These are phyloP conservation scores for Nitzschia sp. DNA, from an alignment of 108 stramenopile genomes.

Conservation along the genomic window DNA sequence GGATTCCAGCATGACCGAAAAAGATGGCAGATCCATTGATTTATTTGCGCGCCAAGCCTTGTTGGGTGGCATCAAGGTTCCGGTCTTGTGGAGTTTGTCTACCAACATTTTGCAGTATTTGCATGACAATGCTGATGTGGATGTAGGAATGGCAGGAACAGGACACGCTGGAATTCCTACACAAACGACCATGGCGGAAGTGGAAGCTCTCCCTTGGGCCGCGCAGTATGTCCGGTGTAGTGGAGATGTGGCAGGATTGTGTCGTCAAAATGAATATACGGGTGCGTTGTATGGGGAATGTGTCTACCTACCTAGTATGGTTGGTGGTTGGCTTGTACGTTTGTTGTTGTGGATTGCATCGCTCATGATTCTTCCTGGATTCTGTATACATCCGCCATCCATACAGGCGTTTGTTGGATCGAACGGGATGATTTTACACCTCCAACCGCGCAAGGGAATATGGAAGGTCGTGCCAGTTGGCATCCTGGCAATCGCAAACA, in stretches of 20 bases:
- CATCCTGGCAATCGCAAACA: conserved; percentile 68
- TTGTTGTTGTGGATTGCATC: too few relatives aligned
- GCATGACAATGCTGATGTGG: conserved; percentile 50
- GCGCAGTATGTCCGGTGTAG: conserved; percentile 54
- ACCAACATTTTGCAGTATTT: conserved; percentile 22
- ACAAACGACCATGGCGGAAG: conserved; percentile 29
- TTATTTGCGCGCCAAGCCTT: conserved; percentile 64
- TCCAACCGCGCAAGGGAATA: conserved; percentile 31
- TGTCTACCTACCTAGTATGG: background rate
- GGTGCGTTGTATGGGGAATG: background rate
- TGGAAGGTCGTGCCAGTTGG: conserved; percentile 36
- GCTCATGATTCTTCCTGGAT: too few relatives aligned
- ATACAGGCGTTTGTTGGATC: conserved; percentile 64
- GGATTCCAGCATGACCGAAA: conserved; percentile 60
- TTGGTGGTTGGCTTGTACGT: background rate
- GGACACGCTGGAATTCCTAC: conserved; percentile 49
- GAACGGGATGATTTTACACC: conserved; percentile 50
- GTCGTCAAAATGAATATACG: conserved; percentile 38
- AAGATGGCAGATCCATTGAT: conserved; percentile 32
- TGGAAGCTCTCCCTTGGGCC: conserved; percentile 56
- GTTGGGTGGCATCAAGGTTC: conserved; percentile 49
- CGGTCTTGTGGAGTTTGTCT: conserved; percentile 47
- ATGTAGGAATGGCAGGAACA: conserved; percentile 34
- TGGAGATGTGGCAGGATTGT: conserved; percentile 28
- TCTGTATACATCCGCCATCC: too few relatives aligned